Evolutionary conservation across 495 filamentous ascomycete genomes (phyloP), one percentile per base, ranked within the genome.

Genomic region (Rusavskia elegans): DNA sequence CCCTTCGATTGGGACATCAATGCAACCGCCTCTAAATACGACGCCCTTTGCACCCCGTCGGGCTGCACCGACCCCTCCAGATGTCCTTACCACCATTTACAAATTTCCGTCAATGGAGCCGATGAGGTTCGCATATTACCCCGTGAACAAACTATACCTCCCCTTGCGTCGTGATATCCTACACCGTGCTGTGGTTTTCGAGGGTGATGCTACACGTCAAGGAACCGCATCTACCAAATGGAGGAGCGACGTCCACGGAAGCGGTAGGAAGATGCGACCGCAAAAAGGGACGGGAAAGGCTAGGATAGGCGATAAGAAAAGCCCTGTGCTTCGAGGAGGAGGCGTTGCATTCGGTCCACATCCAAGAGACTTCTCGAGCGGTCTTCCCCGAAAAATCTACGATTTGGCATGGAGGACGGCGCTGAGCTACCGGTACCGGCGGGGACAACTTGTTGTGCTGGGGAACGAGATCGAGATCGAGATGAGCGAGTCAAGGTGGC

Each of bases 341-440:
- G 93, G 87, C 60, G 88, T 89, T 53, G 72, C 82, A 2, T 82
- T 83, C 63, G 93, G 93, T 14, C 93, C 93, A 17, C 80, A 87
- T 57, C 87, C 87, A 32, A 73, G 92, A 55, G 88, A 96, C 66
- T 97, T 97, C 67, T 77, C 78, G 49, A 89, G 87, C 17, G 77
- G 73, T 35, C 72, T 99, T 53, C 89, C 83, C 48, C 74, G 74
- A 57, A 95, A 96, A 74, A 81, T 95, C 45, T 99, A 99, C 68
- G 89, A 96, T 64, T 68, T 93, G 60, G 93, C 93, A 11, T 97
- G 88, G 88, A 80, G 93, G 61, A 97, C 84, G 35, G 93, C 93
- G 1, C 74, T 99, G 51, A 89, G 84, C 57, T 95, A 94, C 68
- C 79, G 93, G 41, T 97, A 89, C 68, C 70, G 77, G 52, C 81